phyloP scores from a whole-genome alignment of 2,329 filamentous ascomycete genomes.

The Exophiala sp. region DNA sequence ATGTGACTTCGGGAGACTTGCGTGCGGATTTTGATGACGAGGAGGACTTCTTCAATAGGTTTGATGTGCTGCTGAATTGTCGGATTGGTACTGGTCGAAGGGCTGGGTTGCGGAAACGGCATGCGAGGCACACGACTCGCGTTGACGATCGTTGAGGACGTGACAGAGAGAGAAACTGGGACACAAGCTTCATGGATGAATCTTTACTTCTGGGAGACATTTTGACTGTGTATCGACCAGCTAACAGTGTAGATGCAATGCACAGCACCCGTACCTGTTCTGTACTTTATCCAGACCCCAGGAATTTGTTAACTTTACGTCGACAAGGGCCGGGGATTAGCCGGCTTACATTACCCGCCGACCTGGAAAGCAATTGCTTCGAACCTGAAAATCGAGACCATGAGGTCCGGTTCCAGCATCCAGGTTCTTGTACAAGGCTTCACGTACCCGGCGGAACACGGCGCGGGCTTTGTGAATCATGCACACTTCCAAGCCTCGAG shows the following conservation, averaged over 20 bases:
- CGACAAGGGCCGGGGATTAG: no score
- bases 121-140: constrained; percentile 10
- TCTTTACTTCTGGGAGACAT: constrained; percentile 10
- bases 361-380: no score
- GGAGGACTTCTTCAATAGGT: constrained; percentile 53
- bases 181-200: constrained; percentile 1
- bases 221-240: not conserved
- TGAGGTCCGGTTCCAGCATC: no score
- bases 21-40: constrained; percentile 40
- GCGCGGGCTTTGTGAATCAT: not conserved
- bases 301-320: no score
- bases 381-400: no score
- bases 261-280: no score
- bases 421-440: no score
- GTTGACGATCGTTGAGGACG: not conserved
- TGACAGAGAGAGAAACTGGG: not conserved
- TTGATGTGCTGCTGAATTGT: constrained; percentile 42
- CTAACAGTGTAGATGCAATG: no score
- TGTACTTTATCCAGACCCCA: no score
- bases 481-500: not conserved
- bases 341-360: no score
- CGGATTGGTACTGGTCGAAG: not conserved
- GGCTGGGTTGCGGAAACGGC: constrained; percentile 7
- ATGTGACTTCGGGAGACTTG: constrained; percentile 24
- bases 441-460: no score